Evolutionary conservation across 768 basidiomycete species (phyloP), one percentile per base, ranked within the genome.

Genomic region (Phylloporus rhodoxanthus): DNA sequence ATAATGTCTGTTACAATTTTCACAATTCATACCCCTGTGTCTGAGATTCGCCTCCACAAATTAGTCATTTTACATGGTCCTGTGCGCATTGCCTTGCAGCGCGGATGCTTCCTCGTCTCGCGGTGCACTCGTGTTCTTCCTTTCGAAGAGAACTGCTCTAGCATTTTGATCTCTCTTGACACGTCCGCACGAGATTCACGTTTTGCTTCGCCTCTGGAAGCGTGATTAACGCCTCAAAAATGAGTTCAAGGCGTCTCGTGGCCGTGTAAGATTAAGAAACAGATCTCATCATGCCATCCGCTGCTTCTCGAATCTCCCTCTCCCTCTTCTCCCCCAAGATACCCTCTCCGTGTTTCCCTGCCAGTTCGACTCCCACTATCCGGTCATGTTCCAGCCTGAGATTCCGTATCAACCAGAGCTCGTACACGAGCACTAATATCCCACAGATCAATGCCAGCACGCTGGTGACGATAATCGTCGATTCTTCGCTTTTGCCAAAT

Each of bases 381-480:
- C 42, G 51, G 48, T 74, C 67, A 53, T 79, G 78, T 50, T 70
- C 66, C 47, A 66, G 61, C 62, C 68, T 77, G 25, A 79, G 63
- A 43, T 67, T 62, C 36, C 72, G 64, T 37, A 77, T 50, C 43
- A 75, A 59, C 72, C 75, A 77, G 20, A 77, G 62, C 36, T 69
- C 68, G 45, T 80, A 79, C 39, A 73, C 65, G 2, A 66, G 30
- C 10, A 65, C 62, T 52, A 80, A 52, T 6, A 67, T 43, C 21
- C 72, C 77, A 52, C 73, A 74, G n/a, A 77, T 61, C 0, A 66
- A 61, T 4, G 75, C 64, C 15, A 71, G 59, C 0, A 52, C 61
- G 1, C 63, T 59, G 0, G 78, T 81, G 5, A 79, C 75, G 36
- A 76, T 69, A 37, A 82, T 64, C 0, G 80, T 79, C 26, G 71